Base-by-base conservation (phyloP, 176 grass and related monocot genomes). In the Cenchrus purpureus region DNA sequence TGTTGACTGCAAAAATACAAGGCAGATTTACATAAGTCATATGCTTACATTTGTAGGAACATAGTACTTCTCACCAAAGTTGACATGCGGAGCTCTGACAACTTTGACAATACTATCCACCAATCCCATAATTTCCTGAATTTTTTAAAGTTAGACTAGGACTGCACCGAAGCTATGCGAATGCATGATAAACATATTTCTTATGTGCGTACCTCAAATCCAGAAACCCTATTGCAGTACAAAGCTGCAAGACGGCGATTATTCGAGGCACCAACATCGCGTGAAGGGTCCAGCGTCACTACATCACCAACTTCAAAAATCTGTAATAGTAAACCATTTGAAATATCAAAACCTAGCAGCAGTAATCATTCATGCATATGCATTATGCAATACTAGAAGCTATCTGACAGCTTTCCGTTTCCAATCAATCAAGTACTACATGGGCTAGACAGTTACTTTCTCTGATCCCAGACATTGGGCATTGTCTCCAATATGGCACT, bases 71-170 rank as follows among this genome's bases (percentile, higher is more conserved):
- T 88, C 43, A 19, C 80, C 76, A 82, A 99, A 74, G 10, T 88
- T 77, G 28, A 94, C 28, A 84, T 83, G 82, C 0, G 88, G 79
- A 69, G 86, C 86, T 81, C 86, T 89, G 68, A 88, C 92, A 50
- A 92, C 67, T 94, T 92, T 94, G 53, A 99, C 83, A 51, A 99
- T 94, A 83, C 94, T 97, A 79, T 99, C 97, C 40, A 95, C 94
- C 79, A 99, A 88, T 57, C 94, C 97, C 76, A 97, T 83, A 72
- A 99, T 97, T 91, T 96, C 97, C 97, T 99, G 82, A 37, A 92
- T 49, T 49, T 79, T 58, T 34, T 73, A 43, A 28, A 20, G 60
- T 81, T 68, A 79, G 13, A 37, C 12, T 22, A 87, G 50, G 82
- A 45, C 22, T 55, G 70, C 6, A 77, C 13, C 37, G 60, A 68